Evolutionary conservation across 768 basidiomycete species (phyloP).

Genomic region (Suillus subalutaceus): DNA sequence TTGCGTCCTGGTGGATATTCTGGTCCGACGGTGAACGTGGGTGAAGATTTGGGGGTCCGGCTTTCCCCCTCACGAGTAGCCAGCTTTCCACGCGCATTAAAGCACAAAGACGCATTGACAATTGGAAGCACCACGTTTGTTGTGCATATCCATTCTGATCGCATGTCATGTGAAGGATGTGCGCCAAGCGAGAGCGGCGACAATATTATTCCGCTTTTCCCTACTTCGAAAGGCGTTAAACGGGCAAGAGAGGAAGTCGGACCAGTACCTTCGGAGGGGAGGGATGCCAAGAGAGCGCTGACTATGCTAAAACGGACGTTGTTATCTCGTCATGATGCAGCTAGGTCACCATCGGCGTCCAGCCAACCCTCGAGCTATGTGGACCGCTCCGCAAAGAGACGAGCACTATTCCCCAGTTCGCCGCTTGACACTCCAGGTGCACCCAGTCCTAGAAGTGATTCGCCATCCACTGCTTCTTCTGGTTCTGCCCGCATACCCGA

Average conservation of each 20-base stretch:
- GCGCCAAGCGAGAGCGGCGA: constrained; percentile 52
- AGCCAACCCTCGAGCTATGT: constrained; percentile 43
- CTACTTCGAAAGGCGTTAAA: constrained; percentile 25
- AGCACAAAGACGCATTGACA: constrained; percentile 65
- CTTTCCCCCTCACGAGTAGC: constrained; percentile 68
- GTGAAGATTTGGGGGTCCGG: constrained; percentile 40
- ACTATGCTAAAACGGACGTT: constrained; percentile 65
- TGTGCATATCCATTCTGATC: constrained; percentile 68
- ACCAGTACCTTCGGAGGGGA: constrained; percentile 26
- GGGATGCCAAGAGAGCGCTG: constrained; percentile 67
- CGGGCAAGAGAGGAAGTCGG: constrained; percentile 19
- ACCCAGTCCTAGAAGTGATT: constrained; percentile 26
- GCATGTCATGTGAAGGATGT: constrained; percentile 66
- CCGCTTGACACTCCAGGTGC: constrained; percentile 58
- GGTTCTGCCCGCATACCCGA: constrained; percentile 18
- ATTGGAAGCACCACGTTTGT: constrained; percentile 73
- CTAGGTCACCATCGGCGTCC: constrained; percentile 14
- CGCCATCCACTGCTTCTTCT: constrained; percentile 19
- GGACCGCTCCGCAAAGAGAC: constrained; percentile 73
- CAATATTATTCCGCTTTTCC: constrained; percentile 53
- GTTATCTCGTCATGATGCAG: constrained; percentile 49
- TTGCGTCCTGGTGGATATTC: constrained; percentile 33
- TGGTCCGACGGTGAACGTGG: constrained; percentile 24
- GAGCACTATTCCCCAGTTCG: constrained; percentile 57
- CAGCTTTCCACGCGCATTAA: constrained; percentile 65